phyloP scores from a whole-genome alignment of 164 flowering plant genomes.

The Nymphaea thermarum region DNA sequence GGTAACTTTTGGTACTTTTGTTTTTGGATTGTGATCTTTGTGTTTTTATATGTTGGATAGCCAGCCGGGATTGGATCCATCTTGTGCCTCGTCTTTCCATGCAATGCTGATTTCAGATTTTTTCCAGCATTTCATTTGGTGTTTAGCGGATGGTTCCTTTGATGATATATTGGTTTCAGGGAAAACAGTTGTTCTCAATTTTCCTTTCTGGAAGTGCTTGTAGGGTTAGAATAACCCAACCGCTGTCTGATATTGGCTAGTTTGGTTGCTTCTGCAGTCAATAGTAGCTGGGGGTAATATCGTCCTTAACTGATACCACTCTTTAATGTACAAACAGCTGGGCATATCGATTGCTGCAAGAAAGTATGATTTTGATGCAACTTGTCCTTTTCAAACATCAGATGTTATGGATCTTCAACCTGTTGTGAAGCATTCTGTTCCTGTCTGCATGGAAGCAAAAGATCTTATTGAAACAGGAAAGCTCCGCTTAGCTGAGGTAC shows the following conservation, averaged over 20 bases:
- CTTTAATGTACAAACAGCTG: slow-evolving; percentile 32
- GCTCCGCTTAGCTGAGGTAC: slow-evolving; percentile 85
- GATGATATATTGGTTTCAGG: too few species aligned
- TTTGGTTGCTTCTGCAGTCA: too few species aligned
- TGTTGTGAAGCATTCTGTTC: slow-evolving; percentile 90
- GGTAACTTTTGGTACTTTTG: slow-evolving; percentile 32
- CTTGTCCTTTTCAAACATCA: slow-evolving; percentile 56
- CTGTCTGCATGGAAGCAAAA: slow-evolving; percentile 89
- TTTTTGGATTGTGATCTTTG: neutral
- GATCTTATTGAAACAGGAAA: slow-evolving; percentile 93
- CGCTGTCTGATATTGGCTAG: too few species aligned
- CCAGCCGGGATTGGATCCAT: neutral
- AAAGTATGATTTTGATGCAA: slow-evolving; percentile 61
- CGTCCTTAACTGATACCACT: neutral
- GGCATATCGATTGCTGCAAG: slow-evolving; percentile 75
- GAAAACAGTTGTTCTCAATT: too few species aligned
- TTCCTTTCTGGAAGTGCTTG: too few species aligned
- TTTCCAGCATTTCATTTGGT: too few species aligned
- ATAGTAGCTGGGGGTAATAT: too few species aligned
- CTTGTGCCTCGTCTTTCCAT: neutral
- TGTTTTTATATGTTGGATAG: neutral
- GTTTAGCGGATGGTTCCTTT: too few species aligned
- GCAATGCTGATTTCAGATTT: too few species aligned
- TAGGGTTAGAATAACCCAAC: too few species aligned
- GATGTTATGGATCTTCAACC: slow-evolving; percentile 85